Evolutionary conservation across 805 yeast genomes (phyloP).

Genomic region (Schwanniomyces sp.): DNA sequence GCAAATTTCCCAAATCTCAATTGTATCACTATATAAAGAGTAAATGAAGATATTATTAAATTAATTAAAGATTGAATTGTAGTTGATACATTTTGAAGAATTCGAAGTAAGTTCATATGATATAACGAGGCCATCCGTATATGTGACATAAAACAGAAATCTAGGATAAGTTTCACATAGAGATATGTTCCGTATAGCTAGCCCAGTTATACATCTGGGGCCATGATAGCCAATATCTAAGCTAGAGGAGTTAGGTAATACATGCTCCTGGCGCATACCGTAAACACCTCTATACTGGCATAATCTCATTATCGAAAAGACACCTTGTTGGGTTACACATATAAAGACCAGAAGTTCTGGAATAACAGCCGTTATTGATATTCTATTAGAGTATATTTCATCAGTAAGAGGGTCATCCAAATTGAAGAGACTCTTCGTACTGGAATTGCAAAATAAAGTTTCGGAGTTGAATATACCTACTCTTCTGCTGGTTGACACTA

Average conservation of each 20-base stretch:
- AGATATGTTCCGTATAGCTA: constrained; percentile 26
- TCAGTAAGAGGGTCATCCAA: constrained; percentile 35
- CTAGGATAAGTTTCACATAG: constrained; percentile 18
- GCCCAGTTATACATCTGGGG: constrained; percentile 32
- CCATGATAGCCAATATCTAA: constrained; percentile 26
- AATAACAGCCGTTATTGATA: constrained; percentile 32
- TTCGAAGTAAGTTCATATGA: constrained; percentile 16
- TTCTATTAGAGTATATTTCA: constrained; percentile 34
- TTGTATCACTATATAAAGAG: background rate
- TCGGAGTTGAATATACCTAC: constrained; percentile 47
- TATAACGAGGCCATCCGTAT: constrained; percentile 32
- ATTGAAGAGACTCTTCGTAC: constrained; percentile 44
- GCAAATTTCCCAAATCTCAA: background rate
- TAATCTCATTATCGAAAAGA: constrained; percentile 34
- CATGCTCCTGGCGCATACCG: constrained; percentile 44
- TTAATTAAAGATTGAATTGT: background rate
- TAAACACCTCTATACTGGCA: constrained; percentile 35
- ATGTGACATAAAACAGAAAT: constrained; percentile 29
- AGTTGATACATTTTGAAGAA: background rate
- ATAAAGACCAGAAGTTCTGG: constrained; percentile 36
- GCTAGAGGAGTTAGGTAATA: constrained; percentile 35
- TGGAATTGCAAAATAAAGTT: constrained; percentile 47
- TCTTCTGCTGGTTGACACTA: constrained; percentile 45
- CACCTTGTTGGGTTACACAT: constrained; percentile 39
- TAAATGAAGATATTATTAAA: background rate